Evolutionary conservation across 371 early-diverging fungal species (phyloP), one percentile per base, ranked within the genome.

Genomic region (Ordospora pajunii): DNA sequence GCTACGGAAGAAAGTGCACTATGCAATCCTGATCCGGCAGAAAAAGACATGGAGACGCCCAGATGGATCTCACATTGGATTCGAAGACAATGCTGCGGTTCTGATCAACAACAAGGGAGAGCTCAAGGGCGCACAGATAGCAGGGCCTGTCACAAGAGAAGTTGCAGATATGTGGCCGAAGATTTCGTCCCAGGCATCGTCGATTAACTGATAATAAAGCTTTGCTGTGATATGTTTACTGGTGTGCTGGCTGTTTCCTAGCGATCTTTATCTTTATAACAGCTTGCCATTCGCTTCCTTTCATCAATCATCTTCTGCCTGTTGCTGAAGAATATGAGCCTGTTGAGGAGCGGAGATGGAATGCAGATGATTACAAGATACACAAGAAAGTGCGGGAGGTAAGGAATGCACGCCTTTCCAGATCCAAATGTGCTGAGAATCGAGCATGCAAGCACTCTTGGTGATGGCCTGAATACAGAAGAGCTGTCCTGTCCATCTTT

Each of bases 101-200:
- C 91, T 94, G 79, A 92, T 94, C 82, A 92, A 93, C 88, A 92
- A 93, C 84, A 97, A 97, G 91, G 97, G 99, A 87, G 97, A 99
- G 88, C 93, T 97, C 93, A 97, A 95, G 90, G 99, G 98, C 80
- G 93, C 96, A 63, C 96, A 96, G 79, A 96, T 99, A 87, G 93
- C 96, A 82, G 99, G 99, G 67, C 96, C 98, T 83, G 95, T 99
- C 80, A 96, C 94, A 82, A 96, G 96, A 90, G 99, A 99, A 88
- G 96, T 96, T 87, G 95, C 96, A 77, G 98, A 97, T 85, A 89
- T 96, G 85, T 99, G 98, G 99, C 97, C 98, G 82, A 95, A 96
- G 91, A 96, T 99, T 87, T 96, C 97, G 77, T 94, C 95, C 76
- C 89, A 91, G 82, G 84, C 83, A 42, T 67, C 67, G 23, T 78